Conservation (phyloP, 345 rosid species). For the Erucastrum elatum region DNA sequence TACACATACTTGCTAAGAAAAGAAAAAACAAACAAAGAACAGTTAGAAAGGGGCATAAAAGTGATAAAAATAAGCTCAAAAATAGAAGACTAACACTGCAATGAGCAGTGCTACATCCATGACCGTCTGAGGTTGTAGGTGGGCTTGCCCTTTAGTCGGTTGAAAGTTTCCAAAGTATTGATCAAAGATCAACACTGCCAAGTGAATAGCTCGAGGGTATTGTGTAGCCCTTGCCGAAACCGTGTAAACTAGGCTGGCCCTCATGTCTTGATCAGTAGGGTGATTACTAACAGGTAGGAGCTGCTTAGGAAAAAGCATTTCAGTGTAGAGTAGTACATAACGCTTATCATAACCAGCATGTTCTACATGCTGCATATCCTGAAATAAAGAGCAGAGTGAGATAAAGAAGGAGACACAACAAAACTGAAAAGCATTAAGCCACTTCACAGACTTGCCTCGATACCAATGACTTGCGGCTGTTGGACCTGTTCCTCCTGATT, state of each 20-base stretch:
- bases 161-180: neutral
- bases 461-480: too few relatives aligned
- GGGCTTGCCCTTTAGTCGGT: neutral
- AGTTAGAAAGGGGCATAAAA: too few relatives aligned
- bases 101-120: neutral
- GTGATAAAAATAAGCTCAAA: too few relatives aligned
- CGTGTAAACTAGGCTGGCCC: neutral
- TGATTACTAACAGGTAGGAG: neutral
- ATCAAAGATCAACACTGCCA: neutral
- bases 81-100: neutral
- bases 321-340: neutral
- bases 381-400: neutral
- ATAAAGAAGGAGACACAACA: neutral
- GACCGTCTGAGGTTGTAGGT: neutral
- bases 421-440: too few relatives aligned
- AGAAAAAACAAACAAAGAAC: too few relatives aligned
- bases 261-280: neutral
- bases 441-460: too few relatives aligned
- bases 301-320: neutral
- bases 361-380: neutral
- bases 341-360: neutral
- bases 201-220: neutral
- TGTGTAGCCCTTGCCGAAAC: neutral
- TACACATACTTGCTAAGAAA: too few relatives aligned
- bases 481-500: too few relatives aligned